Percentiles rank a stretch among this genome's conserved stretches.
These are phyloP conservation scores for Fusarium pininemorale DNA, from an alignment of 2,329 filamentous ascomycete genomes.

Conservation along the genomic window DNA sequence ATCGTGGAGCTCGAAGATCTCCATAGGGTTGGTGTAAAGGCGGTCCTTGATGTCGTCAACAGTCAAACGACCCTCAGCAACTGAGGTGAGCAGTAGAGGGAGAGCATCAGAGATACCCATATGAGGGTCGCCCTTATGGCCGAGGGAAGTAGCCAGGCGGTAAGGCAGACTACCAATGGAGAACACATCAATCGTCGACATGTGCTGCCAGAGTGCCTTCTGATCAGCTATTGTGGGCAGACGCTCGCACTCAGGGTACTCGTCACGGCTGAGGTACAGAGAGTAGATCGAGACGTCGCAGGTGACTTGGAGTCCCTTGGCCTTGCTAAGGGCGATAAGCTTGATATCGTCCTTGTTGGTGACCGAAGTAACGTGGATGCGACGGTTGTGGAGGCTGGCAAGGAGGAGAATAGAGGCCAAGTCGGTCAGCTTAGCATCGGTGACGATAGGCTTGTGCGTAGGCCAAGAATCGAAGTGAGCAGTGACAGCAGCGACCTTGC, in stretches of 20 bases:
- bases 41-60: conserved; percentile 76
- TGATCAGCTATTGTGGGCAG: conserved; percentile 76
- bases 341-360: conserved; percentile 82
- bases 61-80: conserved; percentile 76
- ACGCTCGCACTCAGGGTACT: conserved; percentile 73
- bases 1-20: conserved; percentile 84
- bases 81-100: conserved; percentile 78
- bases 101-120: conserved; percentile 78
- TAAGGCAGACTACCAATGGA: conserved; percentile 82
- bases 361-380: conserved; percentile 82
- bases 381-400: conserved; percentile 79
- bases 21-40: conserved; percentile 80
- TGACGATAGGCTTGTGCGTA: conserved; percentile 79
- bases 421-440: conserved; percentile 82
- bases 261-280: conserved; percentile 76
- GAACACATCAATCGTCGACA: conserved; percentile 80
- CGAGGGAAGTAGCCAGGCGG: conserved; percentile 70
- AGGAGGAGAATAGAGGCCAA: conserved; percentile 82
- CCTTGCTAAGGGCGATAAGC: conserved; percentile 79
- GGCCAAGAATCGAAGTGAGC: conserved; percentile 84
- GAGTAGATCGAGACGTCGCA: conserved; percentile 86
- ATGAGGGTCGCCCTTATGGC: conserved; percentile 64
- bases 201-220: conserved; percentile 76
- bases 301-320: conserved; percentile 83
- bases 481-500: conserved; percentile 81